Percentiles rank a stretch among this genome's conserved stretches.
phyloP scores from a whole-genome alignment of 2,329 filamentous ascomycete species.

The Cladophialophora bantiana region DNA sequence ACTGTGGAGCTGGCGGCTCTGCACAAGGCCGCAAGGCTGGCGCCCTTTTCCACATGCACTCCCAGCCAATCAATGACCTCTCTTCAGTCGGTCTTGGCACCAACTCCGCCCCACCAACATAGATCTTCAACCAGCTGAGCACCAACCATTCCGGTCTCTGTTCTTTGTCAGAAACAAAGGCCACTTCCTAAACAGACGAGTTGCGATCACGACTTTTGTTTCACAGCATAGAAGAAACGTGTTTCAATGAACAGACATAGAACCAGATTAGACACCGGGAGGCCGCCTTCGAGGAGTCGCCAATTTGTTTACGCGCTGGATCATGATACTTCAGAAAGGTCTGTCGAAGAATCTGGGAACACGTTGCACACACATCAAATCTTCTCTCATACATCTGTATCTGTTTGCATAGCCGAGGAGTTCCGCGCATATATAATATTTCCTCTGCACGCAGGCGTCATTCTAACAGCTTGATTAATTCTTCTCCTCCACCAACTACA shows the following conservation, averaged over 20 bases:
- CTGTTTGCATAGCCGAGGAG: slow-evolving; percentile 6
- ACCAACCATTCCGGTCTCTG: slow-evolving; percentile 27
- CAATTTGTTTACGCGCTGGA: neutral
- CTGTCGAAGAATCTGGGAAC: neutral
- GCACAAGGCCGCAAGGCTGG: slow-evolving; percentile 23
- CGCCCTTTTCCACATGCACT: slow-evolving; percentile 3
- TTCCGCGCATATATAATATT: neutral
- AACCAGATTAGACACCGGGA: slow-evolving; percentile 5
- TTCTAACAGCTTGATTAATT: neutral
- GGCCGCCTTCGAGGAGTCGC: neutral
- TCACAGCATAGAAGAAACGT: slow-evolving; percentile 27
- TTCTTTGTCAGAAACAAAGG: slow-evolving; percentile 20
- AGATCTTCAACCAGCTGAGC: slow-evolving; percentile 9
- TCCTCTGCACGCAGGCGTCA: slow-evolving; percentile 2
- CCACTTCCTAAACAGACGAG: neutral
- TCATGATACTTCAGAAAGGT: slow-evolving; percentile 11
- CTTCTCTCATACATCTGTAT: neutral
- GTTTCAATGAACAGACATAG: slow-evolving; percentile 25
- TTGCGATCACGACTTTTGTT: slow-evolving; percentile 15
- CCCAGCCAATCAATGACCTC: slow-evolving; percentile 28
- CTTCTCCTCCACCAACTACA: neutral
- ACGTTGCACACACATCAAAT: neutral
- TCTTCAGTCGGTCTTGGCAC: slow-evolving; percentile 24
- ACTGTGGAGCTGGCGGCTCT: slow-evolving; percentile 22
- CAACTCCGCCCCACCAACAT: slow-evolving; percentile 13